Conservation (phyloP, 768 basidiomycete genomes). For the Cubamyces lactineus region DNA sequence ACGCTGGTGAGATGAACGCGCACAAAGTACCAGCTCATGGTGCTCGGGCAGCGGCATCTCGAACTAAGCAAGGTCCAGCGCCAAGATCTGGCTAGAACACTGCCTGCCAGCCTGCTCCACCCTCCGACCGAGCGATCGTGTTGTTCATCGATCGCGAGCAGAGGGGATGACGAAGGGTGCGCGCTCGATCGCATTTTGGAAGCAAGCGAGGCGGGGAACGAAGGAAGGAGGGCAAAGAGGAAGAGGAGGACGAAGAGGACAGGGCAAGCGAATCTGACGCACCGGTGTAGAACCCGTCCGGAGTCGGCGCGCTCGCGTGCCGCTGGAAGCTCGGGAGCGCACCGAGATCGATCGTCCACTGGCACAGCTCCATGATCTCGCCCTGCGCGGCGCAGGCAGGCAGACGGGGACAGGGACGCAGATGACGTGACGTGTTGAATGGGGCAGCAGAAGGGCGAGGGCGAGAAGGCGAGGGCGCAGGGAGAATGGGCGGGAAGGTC, state of each 20-base stretch:
- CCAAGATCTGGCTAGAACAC: no score
- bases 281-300: constrained; percentile 82
- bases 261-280: constrained; percentile 26
- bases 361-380: constrained; percentile 73
- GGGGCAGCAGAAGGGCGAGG: neutral
- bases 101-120: no score
- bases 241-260: neutral
- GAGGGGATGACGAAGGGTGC: no score
- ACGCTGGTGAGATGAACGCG: no score
- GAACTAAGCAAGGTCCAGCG: no score
- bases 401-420: neutral
- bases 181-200: no score
- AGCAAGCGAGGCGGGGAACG: neutral
- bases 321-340: constrained; percentile 78
- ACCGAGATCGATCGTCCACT: constrained; percentile 86
- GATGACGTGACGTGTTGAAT: neutral
- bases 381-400: constrained; percentile 44
- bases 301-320: constrained; percentile 58
- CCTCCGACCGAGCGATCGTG: no score
- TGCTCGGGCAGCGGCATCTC: no score
- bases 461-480: neutral
- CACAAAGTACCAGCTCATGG: no score
- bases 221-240: neutral
- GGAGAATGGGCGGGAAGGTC: neutral
- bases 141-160: no score